Conservation (phyloP, 2,329 filamentous ascomycete genomes). For the Pyrenophora seminiperda region DNA sequence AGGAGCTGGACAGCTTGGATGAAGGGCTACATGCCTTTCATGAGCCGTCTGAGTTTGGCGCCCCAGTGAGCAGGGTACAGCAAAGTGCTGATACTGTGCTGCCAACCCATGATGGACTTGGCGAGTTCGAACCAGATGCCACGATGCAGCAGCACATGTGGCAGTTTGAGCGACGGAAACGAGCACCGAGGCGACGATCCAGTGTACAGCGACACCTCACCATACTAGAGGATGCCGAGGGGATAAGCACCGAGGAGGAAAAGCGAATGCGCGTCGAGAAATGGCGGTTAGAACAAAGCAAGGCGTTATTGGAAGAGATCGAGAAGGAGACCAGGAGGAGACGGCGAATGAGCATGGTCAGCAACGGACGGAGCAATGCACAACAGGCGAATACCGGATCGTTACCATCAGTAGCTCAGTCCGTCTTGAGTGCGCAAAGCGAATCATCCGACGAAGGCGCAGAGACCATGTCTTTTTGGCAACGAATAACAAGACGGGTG, state of each 20-base stretch:
- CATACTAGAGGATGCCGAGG: slow-evolving; percentile 57
- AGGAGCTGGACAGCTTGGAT: slow-evolving; percentile 89
- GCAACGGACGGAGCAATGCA: slow-evolving; percentile 46
- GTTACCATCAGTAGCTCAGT: slow-evolving; percentile 18
- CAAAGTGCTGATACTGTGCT: slow-evolving; percentile 71
- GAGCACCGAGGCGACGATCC: slow-evolving; percentile 57
- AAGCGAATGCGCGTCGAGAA: slow-evolving; percentile 83
- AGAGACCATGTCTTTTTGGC: slow-evolving; percentile 73
- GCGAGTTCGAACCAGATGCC: slow-evolving; percentile 74
- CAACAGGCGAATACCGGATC: slow-evolving; percentile 16
- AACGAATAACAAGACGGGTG: slow-evolving; percentile 80
- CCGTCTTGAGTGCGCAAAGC: slow-evolving; percentile 39
- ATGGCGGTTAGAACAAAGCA: slow-evolving; percentile 91
- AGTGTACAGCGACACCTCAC: slow-evolving; percentile 64
- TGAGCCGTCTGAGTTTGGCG: slow-evolving; percentile 56
- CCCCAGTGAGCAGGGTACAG: slow-evolving; percentile 54
- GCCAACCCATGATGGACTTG: slow-evolving; percentile 90
- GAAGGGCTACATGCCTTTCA: slow-evolving; percentile 89
- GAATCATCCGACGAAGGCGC: slow-evolving; percentile 49
- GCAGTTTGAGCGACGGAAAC: slow-evolving; percentile 74
- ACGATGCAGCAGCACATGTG: slow-evolving; percentile 82
- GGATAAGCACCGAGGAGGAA: slow-evolving; percentile 68
- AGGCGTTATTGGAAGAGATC: slow-evolving; percentile 83
- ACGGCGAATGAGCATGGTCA: slow-evolving; percentile 66
- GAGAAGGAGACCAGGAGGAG: slow-evolving; percentile 77